Evolutionary conservation across 768 basidiomycete genomes (phyloP), one percentile per base, ranked within the genome.

Genomic region (Boletus rubropictus): DNA sequence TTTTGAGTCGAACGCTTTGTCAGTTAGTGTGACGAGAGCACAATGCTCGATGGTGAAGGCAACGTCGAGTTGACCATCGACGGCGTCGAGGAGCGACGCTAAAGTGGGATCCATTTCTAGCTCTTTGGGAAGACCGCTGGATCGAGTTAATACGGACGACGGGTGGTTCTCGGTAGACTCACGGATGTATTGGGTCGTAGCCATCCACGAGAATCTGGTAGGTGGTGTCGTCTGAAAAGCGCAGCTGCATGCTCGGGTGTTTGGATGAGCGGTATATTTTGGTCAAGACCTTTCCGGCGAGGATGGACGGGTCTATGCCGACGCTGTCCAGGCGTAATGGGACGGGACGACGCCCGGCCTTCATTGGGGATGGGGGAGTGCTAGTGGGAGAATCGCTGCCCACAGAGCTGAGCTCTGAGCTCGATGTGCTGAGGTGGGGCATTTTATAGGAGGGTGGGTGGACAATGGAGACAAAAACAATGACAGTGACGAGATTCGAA

Each of bases 401-500:
- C 39, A 39, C 39, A 29, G 58, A 47, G 11, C 45, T 49, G 4
- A 14, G 33, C 29, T 58, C 49, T 28, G 54, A 29, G 39, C 36
- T 41, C 38, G 38, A 25, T 24, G 22, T 6, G 37, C 14, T 38
- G 24, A 24, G 42, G 40, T 17, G 5, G 32, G 53, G 25, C 60
- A 61, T 61, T 4, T 18, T 55, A 58, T 55, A 39, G 33, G 33
- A 0, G 1, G 3, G 12, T 29, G 20, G 15, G 38, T 46, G 50
- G 50, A 56, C 59, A 49, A 53, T 50, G 48, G 39, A 8, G 2
- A 20, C 21, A 50, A 45, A 56, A 56, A 56, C 4, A 27, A 20
- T 75, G 74, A 75, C 73, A 76, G 71, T 75, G 74, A 75, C 74
- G 74, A 75, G 74, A 76, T 76, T 75, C 74, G 74, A 75, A 75